Evolutionary conservation across 352 stramenopile genomes (phyloP).

Genomic region (Pythium phragmitis): DNA sequence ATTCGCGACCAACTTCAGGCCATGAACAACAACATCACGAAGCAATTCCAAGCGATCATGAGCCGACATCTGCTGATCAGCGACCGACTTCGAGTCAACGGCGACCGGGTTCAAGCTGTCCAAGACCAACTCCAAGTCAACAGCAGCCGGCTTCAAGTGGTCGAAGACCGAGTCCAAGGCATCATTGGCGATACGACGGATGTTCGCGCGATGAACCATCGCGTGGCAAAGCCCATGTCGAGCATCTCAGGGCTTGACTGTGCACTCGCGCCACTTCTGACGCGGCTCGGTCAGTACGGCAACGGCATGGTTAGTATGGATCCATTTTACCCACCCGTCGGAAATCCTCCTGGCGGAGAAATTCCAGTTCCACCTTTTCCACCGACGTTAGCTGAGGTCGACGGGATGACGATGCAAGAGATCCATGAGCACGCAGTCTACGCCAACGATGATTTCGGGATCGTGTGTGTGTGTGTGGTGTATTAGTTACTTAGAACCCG

Average conservation of each 20-base stretch:
- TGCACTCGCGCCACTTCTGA: not conserved
- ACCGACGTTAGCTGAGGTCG: slow-evolving; percentile 10
- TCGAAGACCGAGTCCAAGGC: slow-evolving; percentile 13
- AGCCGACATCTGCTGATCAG: no score
- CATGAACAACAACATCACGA: not conserved
- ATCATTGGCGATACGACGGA: not conserved
- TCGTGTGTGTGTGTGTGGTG: no score
- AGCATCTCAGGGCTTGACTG: no score
- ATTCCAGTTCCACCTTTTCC: slow-evolving; percentile 22
- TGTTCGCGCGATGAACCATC: not conserved
- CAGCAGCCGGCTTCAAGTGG: no score
- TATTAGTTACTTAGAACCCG: no score
- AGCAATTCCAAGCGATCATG: not conserved
- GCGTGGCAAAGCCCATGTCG: no score
- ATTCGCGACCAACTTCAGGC: no score
- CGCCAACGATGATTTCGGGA: slow-evolving; percentile 16
- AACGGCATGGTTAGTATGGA: not conserved
- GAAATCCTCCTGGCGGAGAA: slow-evolving; percentile 8
- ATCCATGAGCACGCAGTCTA: slow-evolving; percentile 15
- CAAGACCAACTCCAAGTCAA: no score
- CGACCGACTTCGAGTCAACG: no score
- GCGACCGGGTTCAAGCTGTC: no score
- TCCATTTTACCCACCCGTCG: not conserved
- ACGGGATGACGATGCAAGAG: not conserved
- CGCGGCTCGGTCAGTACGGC: not conserved